phyloP scores from a whole-genome alignment of 768 basidiomycete species.

The Kwoniella europaea region DNA sequence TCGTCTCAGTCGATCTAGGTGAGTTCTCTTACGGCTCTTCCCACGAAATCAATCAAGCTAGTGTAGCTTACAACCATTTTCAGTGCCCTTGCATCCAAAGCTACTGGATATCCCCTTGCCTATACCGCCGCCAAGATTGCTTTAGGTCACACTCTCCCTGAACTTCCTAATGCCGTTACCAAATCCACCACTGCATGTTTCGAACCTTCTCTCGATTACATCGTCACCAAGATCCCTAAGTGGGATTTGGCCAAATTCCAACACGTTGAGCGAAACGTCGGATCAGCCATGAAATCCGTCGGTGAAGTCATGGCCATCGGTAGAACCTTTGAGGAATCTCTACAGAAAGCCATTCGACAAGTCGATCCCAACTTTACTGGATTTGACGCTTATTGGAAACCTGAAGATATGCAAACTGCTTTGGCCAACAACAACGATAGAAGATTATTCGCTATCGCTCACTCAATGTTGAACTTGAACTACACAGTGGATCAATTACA shows the following conservation, averaged over 20 bases:
- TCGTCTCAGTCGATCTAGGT: slow-evolving; percentile 77
- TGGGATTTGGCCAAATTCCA: slow-evolving; percentile 99
- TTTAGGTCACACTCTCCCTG: slow-evolving; percentile 93
- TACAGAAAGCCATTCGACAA: slow-evolving; percentile 98
- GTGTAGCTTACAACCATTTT: slow-evolving; percentile 2
- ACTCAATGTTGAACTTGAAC: slow-evolving; percentile 92
- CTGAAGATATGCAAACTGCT: slow-evolving; percentile 81
- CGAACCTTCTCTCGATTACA: slow-evolving; percentile 97
- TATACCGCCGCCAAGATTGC: slow-evolving; percentile 99
- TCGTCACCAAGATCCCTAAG: slow-evolving; percentile 99
- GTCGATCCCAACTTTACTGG: slow-evolving; percentile 96
- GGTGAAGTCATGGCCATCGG: slow-evolving; percentile 99
- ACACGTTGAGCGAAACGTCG: slow-evolving; percentile 91
- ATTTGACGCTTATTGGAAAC: slow-evolving; percentile 90
- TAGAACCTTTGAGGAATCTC: slow-evolving; percentile 95
- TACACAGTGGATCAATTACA: slow-evolving; percentile 90
- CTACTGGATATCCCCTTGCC: slow-evolving; percentile 97
- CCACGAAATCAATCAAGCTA: background rate
- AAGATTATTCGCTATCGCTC: slow-evolving; percentile 94
- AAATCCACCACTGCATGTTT: slow-evolving; percentile 99
- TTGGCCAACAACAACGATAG: slow-evolving; percentile 88
- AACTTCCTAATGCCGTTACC: slow-evolving; percentile 97
- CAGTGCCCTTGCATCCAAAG: slow-evolving; percentile 95
- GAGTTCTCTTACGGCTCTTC: slow-evolving; percentile 43
- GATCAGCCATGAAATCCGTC: slow-evolving; percentile 98